Evolutionary conservation across 306 rosid genomes (phyloP).

Genomic region (Arachis stenosperma): DNA sequence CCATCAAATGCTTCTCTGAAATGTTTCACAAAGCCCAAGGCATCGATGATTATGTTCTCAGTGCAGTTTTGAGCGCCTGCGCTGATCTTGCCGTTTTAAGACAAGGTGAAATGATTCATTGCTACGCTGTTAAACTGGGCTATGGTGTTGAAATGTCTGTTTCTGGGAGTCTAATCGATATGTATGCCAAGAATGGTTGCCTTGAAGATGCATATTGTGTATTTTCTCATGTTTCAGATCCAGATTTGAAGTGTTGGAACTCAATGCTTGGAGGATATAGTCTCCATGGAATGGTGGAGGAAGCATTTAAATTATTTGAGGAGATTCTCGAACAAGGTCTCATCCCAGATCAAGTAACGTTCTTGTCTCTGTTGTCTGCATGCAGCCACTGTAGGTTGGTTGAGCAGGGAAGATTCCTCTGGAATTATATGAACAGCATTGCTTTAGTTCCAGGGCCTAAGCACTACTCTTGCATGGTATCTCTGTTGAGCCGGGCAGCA

Average conservation of each 20-base stretch:
- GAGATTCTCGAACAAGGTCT: constrained; percentile 61
- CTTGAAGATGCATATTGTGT: constrained; percentile 56
- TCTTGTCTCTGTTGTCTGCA: constrained; percentile 71
- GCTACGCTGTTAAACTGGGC: constrained; percentile 67
- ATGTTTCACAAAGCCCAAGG: constrained; percentile 59
- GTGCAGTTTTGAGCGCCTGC: constrained; percentile 72
- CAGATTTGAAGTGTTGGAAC: constrained; percentile 90
- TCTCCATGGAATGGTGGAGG: constrained; percentile 73
- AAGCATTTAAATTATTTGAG: constrained; percentile 62
- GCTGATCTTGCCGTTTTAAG: constrained; percentile 73
- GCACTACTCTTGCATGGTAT: constrained; percentile 88
- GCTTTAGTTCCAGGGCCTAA: constrained; percentile 70
- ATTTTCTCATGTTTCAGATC: constrained; percentile 59
- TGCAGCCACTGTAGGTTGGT: constrained; percentile 69
- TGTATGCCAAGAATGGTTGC: constrained; percentile 85
- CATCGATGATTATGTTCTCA: constrained; percentile 68
- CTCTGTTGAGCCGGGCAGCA: constrained; percentile 71
- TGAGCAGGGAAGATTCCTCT: constrained; percentile 62
- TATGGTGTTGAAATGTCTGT: constrained; percentile 64
- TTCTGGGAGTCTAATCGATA: constrained; percentile 79
- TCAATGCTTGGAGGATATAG: constrained; percentile 90
- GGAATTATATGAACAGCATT: constrained; percentile 63
- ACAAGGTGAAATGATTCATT: constrained; percentile 86
- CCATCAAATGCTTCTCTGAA: constrained; percentile 57
- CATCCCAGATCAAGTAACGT: constrained; percentile 73